Evolutionary conservation across 768 basidiomycete species (phyloP), one percentile per base, ranked within the genome.

Genomic region (Clavaria fumosa): DNA sequence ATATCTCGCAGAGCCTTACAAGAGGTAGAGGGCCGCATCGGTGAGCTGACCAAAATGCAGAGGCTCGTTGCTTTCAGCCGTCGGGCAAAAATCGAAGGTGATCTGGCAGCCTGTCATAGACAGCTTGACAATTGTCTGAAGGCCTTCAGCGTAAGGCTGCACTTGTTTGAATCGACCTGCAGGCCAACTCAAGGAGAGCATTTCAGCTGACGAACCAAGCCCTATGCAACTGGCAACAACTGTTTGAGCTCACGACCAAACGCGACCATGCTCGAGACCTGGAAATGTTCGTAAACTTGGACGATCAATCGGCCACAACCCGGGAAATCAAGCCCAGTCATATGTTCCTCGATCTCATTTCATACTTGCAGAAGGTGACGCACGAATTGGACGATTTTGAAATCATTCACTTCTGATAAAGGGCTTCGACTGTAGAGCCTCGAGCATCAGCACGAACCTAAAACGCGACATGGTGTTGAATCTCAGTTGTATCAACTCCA

Each of bases 401-500:
- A n/a, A n/a, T n/a, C n/a, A n/a, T n/a, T n/a, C n/a, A n/a, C n/a
- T n/a, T n/a, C n/a, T n/a, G n/a, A n/a, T n/a, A n/a, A n/a, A n/a
- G n/a, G n/a, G n/a, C n/a, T n/a, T n/a, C n/a, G n/a, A n/a, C n/a
- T n/a, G n/a, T n/a, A n/a, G n/a, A n/a, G n/a, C n/a, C n/a, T n/a
- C n/a, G n/a, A n/a, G n/a, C n/a, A n/a, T n/a, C n/a, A n/a, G n/a
- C n/a, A n/a, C n/a, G n/a, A n/a, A n/a, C n/a, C n/a, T n/a, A n/a
- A n/a, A n/a, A n/a, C n/a, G n/a, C n/a, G n/a, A 44, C 53, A 50
- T 5, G 69, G 68, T 0, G 51, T 75, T 5, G 62, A 62, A 12
- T 58, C 50, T 23, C 71, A 71, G 40, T 48, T 75, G 20, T 74
- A 67, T 43, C 53, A 61, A 15, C 49, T 74, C n/a, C 69, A 72